Base-by-base conservation (phyloP, 2,329 filamentous ascomycete species). In the Pseudocercospora crystallina region DNA sequence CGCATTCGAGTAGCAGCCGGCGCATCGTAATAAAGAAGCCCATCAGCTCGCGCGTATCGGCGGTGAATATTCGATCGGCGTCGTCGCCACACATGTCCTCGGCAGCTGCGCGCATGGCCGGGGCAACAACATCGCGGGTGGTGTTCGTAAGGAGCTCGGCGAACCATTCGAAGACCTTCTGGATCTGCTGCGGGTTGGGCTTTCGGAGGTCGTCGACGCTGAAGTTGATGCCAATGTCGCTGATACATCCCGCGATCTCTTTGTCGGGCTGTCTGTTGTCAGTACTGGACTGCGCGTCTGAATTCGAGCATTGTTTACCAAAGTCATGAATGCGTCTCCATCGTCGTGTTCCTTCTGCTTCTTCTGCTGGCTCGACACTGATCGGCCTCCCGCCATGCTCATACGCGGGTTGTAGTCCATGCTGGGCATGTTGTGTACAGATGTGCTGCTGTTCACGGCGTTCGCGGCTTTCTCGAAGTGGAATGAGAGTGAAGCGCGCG, bases 131-230 rank as follows among this genome's bases (percentile, higher is more conserved):
- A 61, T 96, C 90, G 62, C 90, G 87, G 32, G 91, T 96, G 47
- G 89, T 86, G 73, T 96, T 96, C 76, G 96, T 89, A 26, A 97
- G 81, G 13, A 96, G 79, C 67, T 96, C 91, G 52, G 90, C 91
- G 62, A 99, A 94, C 87, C 90, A 95, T 78, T 99, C 94, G 68
- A 97, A 95, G 45, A 99, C 90, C 77, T 94, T 90, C 72, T 99
- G 94, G 47, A 97, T 91, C 65, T 96, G 90, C 54, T 92, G 83
- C 2, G 94, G 87, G 63, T 96, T 96, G 5, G 94, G 94, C 68
- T 96, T 97, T 63, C 92, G 85, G 35, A 99, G 80, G 72, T 99
- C 92, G 54, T 87, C 82, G 13, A 91, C 78, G 32, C 83, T 87
- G 71, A 97, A 96, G 26, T 83, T 85, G 64, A 97, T 91, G 52